These are phyloP conservation scores for Pelargonium fulgidum DNA, from an alignment of 441 rosid genomes.

Conservation along the genomic window DNA sequence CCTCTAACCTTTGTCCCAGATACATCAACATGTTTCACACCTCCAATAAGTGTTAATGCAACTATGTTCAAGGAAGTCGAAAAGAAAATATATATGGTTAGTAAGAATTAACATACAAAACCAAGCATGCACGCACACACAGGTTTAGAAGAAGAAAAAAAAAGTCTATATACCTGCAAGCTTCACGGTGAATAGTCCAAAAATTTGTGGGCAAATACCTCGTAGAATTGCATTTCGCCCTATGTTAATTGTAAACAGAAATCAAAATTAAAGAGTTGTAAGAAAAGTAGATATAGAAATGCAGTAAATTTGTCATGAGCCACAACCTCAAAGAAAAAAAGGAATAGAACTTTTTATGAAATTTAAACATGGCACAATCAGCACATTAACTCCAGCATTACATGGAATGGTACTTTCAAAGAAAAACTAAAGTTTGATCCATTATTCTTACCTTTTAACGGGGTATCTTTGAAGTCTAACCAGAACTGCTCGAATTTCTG, in stretches of 20 bases:
- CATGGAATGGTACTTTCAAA: background rate
- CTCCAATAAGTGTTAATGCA: slow-evolving; percentile 89
- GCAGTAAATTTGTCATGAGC: background rate
- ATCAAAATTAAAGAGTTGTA: background rate
- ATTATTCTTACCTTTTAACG: slow-evolving; percentile 59
- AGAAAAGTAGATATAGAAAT: slow-evolving; percentile 7
- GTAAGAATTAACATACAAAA: background rate
- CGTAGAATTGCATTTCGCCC: slow-evolving; percentile 84
- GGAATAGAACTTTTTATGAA: background rate
- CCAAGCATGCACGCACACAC: background rate
- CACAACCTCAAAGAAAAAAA: background rate
- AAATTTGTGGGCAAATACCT: slow-evolving; percentile 89
- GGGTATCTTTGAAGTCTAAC: slow-evolving; percentile 60
- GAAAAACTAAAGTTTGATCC: background rate
- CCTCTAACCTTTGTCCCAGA: slow-evolving; percentile 96
- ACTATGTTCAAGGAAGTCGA: slow-evolving; percentile 35
- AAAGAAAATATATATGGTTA: slow-evolving; percentile 1
- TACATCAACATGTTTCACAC: slow-evolving; percentile 91
- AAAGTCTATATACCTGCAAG: slow-evolving; percentile 56
- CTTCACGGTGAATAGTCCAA: slow-evolving; percentile 99
- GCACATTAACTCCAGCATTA: background rate
- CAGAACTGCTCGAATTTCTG: slow-evolving; percentile 77
- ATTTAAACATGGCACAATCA: background rate
- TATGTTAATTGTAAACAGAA: slow-evolving; percentile 19
- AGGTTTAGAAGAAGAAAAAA: background rate